Evolutionary conservation across 2,329 filamentous ascomycete species (phyloP), one percentile per base, ranked within the genome.

Genomic region (Hymenoscyphus infarciens): DNA sequence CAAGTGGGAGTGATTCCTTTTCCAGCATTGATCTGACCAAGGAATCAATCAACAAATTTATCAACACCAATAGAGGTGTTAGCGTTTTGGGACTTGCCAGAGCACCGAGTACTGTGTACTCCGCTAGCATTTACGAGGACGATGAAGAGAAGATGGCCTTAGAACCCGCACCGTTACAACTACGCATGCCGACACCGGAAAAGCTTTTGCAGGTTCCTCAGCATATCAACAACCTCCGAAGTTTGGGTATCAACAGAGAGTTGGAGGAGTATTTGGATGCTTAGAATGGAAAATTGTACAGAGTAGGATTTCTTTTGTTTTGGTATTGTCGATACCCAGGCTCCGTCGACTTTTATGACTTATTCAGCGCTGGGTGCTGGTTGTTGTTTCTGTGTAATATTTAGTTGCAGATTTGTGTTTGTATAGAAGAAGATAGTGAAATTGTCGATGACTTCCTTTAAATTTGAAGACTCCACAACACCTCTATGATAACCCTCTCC

Each of bases 21-120:
- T 31, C 27, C 5, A 66, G 60, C 38, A 42, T 64, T 16, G 61
- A 62, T 31, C n/a, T n/a, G 1, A 63, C 62, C 5, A 68, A 65
- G 55, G 61, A 62, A 22, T 61, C 62, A 10, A 65, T 67, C 33
- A 62, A 60, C n/a, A 60, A 65, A 8, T 65, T 67, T 25, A 60
- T 69, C 5, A 64, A 71, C 15, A n/a, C 11, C 27, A 31, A 49
- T 19, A 25, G 53, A 8, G 64, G 67, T 22, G 61, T 64, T 59
- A 64, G 57, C 45, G 54, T 45, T 6, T 42, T 64, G 6, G 61
- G 60, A 5, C 42, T 68, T 7, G 45, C 57, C n/a, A 60, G 55
- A 25, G 29, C 55, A 29, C 60, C 68, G 2, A 65, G 63, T n/a
- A 68, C 62, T 58, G 35, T 64, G 11, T 72, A 66, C 61, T 66